These are phyloP conservation scores for Pistacia integerrima DNA, from an alignment of 345 rosid genomes.

Conservation along the genomic window DNA sequence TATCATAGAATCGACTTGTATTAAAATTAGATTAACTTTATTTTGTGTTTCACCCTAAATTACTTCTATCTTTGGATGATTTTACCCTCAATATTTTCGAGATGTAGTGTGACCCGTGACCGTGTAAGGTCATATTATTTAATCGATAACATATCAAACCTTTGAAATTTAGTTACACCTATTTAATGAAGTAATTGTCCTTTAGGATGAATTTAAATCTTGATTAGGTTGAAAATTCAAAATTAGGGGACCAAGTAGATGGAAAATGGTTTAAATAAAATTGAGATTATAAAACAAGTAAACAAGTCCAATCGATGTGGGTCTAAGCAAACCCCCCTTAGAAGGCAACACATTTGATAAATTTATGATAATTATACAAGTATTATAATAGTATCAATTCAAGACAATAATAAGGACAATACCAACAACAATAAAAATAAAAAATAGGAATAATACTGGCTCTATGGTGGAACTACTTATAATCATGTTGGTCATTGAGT, in stretches of 20 bases:
- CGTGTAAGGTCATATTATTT: no score
- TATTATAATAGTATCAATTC: neutral
- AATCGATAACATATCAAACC: no score
- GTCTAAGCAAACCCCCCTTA: conserved; percentile 7
- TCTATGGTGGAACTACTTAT: neutral
- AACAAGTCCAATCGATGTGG: conserved; percentile 25
- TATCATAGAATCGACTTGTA: neutral
- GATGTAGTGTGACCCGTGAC: no score
- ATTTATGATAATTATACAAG: conserved; percentile 13
- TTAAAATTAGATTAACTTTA: no score
- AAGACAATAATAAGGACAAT: neutral
- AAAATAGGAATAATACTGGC: neutral
- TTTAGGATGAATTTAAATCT: no score
- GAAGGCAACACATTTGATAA: conserved; percentile 25
- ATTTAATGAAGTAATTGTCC: no score
- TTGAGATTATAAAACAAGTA: neutral
- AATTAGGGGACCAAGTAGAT: neutral
- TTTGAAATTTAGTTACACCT: no score
- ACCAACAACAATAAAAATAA: neutral
- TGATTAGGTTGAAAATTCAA: no score
- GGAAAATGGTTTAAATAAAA: no score
- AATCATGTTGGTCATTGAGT: neutral
- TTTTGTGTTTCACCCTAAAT: no score
- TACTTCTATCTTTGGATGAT: no score
- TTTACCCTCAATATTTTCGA: no score